Evolutionary conservation across 2,329 filamentous ascomycete genomes (phyloP).

Genomic region (Microascus cirrosus): DNA sequence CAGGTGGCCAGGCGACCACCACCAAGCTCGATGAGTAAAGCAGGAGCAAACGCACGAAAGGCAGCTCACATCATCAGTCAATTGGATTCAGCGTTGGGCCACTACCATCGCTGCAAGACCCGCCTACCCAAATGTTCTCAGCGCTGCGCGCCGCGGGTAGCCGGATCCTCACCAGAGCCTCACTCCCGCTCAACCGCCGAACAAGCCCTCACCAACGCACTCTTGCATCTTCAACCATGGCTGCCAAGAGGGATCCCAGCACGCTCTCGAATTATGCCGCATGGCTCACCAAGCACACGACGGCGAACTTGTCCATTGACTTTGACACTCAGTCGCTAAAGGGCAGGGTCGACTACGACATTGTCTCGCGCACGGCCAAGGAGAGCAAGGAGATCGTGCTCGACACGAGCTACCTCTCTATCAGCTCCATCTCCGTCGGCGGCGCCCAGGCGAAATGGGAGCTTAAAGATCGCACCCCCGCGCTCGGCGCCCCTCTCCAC

Average conservation of each 20-base stretch:
- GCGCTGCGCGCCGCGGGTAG: neutral
- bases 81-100: neutral
- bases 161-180: neutral
- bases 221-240: neutral
- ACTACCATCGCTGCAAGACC: neutral
- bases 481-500: constrained; percentile 62
- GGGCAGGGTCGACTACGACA: constrained; percentile 64
- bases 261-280: constrained; percentile 86
- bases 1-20: neutral
- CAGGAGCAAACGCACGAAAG: neutral
- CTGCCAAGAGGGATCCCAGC: constrained; percentile 60
- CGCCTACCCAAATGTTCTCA: neutral
- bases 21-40: neutral
- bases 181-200: neutral
- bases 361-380: constrained; percentile 66
- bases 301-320: constrained; percentile 69
- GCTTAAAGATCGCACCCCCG: constrained; percentile 57
- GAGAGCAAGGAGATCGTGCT: constrained; percentile 69
- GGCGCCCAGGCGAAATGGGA: constrained; percentile 54
- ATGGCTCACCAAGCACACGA: constrained; percentile 76
- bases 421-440: constrained; percentile 61
- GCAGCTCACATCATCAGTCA: neutral
- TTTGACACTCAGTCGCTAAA: constrained; percentile 69
- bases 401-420: constrained; percentile 75
- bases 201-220: neutral